These are phyloP conservation scores for Mycena sp. DNA, from an alignment of 1,284 basidiomycete genomes.

Conservation along the genomic window DNA sequence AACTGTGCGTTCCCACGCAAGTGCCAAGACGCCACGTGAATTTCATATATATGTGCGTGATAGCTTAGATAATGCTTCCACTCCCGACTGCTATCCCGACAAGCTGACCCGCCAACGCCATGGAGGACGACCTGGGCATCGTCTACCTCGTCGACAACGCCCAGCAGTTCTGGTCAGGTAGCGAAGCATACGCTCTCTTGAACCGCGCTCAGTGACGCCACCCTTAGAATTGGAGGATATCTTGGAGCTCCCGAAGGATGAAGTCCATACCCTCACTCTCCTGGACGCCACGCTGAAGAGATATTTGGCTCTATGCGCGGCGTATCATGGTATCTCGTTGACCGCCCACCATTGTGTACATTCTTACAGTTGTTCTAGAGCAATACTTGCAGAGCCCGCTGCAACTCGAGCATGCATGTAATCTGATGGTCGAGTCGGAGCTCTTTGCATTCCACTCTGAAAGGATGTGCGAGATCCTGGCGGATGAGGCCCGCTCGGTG, in stretches of 20 bases:
- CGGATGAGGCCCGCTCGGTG: conserved; percentile 76
- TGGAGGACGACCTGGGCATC: conserved; percentile 59
- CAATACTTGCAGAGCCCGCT: conserved; percentile 81
- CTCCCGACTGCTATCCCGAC: too few species aligned
- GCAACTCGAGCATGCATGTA: conserved; percentile 86
- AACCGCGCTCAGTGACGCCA: conserved; percentile 11
- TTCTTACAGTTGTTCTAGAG: conserved; percentile 56
- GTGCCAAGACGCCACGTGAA: too few species aligned
- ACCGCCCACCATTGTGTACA: background rate
- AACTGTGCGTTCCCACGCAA: too few species aligned
- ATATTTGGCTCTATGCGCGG: conserved; percentile 81
- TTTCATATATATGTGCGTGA: too few species aligned
- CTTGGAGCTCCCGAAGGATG: conserved; percentile 70
- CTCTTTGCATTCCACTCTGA: conserved; percentile 90
- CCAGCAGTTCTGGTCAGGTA: conserved; percentile 89
- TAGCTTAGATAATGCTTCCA: too few species aligned
- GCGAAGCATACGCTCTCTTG: conserved; percentile 37
- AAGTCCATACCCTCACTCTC: conserved; percentile 68
- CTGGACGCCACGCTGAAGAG: conserved; percentile 83
- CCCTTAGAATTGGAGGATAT: conserved; percentile 84
- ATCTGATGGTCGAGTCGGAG: conserved; percentile 80
- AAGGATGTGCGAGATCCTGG: conserved; percentile 84
- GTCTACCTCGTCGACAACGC: conserved; percentile 83
- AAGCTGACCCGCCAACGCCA: background rate
- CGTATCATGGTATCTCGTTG: conserved; percentile 80